Evolutionary conservation across 169 alveolate genomes (phyloP), one percentile per base, ranked within the genome.

Genomic region (Amoebophrya sp.): DNA sequence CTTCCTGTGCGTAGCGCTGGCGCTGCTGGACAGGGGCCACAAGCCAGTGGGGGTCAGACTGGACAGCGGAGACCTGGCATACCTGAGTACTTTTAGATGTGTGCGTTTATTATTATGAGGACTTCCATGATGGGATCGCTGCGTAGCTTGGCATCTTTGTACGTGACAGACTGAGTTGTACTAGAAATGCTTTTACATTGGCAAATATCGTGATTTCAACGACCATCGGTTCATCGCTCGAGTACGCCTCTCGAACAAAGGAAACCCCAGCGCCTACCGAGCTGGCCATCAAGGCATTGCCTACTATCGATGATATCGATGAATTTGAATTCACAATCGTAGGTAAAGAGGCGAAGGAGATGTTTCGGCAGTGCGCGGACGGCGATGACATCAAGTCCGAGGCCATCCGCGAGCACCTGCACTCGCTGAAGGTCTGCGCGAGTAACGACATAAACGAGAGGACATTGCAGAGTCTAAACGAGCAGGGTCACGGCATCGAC

Each of bases 51-150:
- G 99, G 58, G 92, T 97, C 38, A 94, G 99, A 91, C 92, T 97
- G 48, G 99, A 97, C 94, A 94, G 97, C 23, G 99, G 99, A 16
- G 98, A 97, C 92, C 93, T 97, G 40, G 95, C 96, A 15, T 93
- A 93, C 26, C 94, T 96, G 16, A 69, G 93, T 92, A 38, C 16
- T 90, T 5, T 2, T 45, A 2, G 90, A 58, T 23, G 7, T 70
- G 16, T 70, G 89, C 41, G 18, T 34, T 70, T 34, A 70, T 70
- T 70, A 13, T 70, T 70, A 39, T 70, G 26, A 58, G 23, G 78
- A 23, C n/a, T 58, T 23, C n/a, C 78, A 23, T 26, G 78, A 58
- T 23, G 78, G 78, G n/a, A 58, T 23, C 26, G 78, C 26, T 58
- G 78, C 26, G 23, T 58, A 23, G 23, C 23, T 58, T 58, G n/a